Conservation (phyloP, 352 stramenopile species). For the Globisporangium spinosum region DNA sequence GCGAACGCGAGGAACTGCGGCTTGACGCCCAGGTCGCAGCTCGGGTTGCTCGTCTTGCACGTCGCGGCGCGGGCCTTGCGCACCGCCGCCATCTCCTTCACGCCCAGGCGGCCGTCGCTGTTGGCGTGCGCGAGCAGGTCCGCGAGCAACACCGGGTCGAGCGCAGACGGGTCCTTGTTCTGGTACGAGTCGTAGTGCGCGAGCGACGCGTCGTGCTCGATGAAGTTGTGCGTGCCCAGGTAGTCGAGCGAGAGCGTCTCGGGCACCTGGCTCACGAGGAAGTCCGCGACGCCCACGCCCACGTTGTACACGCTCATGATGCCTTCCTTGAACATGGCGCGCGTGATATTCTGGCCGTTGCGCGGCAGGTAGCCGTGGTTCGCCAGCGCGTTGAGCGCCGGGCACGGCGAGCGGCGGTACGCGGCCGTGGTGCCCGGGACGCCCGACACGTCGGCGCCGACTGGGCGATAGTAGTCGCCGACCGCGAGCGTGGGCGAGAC, state of each 20-base stretch:
- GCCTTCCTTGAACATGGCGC: slow-evolving; percentile 11
- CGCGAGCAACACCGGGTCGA: slow-evolving; percentile 15
- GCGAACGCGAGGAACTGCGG: slow-evolving; percentile 22
- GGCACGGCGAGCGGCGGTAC: slow-evolving; percentile 32
- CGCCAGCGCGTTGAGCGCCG: slow-evolving; percentile 33
- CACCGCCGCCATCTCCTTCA: slow-evolving; percentile 4
- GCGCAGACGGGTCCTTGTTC: slow-evolving; percentile 19
- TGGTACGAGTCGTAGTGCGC: slow-evolving; percentile 23
- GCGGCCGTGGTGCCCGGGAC: slow-evolving; percentile 13
- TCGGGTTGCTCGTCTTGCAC: slow-evolving; percentile 20
- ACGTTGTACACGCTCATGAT: slow-evolving; percentile 24
- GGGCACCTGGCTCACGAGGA: slow-evolving; percentile 11
- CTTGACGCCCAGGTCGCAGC: slow-evolving; percentile 19
- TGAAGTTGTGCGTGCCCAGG: slow-evolving; percentile 23
- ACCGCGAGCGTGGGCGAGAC: neutral
- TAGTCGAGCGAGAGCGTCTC: slow-evolving; percentile 12
- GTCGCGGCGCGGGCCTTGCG: slow-evolving; percentile 11
- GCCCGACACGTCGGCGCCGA: slow-evolving; percentile 18
- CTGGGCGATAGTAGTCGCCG: slow-evolving; percentile 23
- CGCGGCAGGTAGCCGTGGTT: slow-evolving; percentile 35
- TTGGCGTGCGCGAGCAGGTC: slow-evolving; percentile 18
- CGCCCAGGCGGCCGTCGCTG: slow-evolving; percentile 5
- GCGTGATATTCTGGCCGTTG: slow-evolving; percentile 22
- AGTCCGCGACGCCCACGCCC: slow-evolving; percentile 8
- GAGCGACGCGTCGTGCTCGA: slow-evolving; percentile 38